Conservation (phyloP, 2,329 filamentous ascomycete species). For the Penicillium sp. region DNA sequence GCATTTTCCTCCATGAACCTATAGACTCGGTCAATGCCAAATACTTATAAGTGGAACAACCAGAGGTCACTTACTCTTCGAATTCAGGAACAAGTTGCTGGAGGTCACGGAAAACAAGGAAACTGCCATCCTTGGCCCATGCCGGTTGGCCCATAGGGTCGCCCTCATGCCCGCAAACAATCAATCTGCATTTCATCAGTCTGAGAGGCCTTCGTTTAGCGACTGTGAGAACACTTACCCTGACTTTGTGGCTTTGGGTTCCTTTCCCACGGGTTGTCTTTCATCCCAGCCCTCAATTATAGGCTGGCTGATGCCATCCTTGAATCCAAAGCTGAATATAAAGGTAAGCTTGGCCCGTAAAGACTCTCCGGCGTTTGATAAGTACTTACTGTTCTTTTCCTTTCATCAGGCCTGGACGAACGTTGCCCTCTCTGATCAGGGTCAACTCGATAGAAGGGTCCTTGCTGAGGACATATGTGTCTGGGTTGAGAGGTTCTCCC, state of each 20-base stretch:
- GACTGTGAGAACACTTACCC: slow-evolving; percentile 19
- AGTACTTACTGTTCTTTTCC: slow-evolving; percentile 23
- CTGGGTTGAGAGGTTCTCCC: not conserved
- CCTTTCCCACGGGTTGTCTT: not conserved
- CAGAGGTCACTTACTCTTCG: slow-evolving; percentile 25
- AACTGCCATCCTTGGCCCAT: slow-evolving; percentile 49
- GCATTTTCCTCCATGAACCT: slow-evolving; percentile 40
- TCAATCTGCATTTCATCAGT: slow-evolving; percentile 31
- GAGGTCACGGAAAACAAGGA: slow-evolving; percentile 48
- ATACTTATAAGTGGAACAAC: not conserved
- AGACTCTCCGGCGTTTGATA: not conserved
- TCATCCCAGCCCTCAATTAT: slow-evolving; percentile 36
- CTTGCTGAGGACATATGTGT: not conserved
- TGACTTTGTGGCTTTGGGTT: slow-evolving; percentile 20
- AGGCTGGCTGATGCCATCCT: slow-evolving; percentile 47
- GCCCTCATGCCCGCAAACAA: slow-evolving; percentile 41
- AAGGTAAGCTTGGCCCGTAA: not conserved
- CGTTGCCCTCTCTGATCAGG: not conserved
- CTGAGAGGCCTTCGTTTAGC: slow-evolving; percentile 5
- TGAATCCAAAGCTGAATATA: slow-evolving; percentile 43
- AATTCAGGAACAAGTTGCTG: slow-evolving; percentile 50
- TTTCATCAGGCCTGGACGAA: slow-evolving; percentile 1
- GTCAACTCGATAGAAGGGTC: slow-evolving; percentile 4
- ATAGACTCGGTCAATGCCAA: not conserved
- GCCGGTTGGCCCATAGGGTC: slow-evolving; percentile 31